Evolutionary conservation across 352 stramenopile species (phyloP).

Genomic region (Globisporangium orthogonon): DNA sequence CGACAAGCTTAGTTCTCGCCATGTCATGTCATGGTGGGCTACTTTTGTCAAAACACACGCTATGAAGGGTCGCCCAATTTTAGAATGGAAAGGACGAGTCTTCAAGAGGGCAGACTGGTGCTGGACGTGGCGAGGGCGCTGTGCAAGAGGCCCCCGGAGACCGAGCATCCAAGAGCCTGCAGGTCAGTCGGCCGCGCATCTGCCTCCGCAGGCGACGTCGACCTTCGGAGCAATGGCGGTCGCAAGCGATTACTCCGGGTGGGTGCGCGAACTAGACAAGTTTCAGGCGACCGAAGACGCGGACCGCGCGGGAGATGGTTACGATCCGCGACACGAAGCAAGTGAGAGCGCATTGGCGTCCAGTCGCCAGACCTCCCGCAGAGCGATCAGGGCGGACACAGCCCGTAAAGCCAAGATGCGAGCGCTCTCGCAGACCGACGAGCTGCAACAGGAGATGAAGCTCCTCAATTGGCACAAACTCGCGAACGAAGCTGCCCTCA

Average conservation of each 20-base stretch:
- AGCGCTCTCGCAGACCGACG: conserved; percentile 57
- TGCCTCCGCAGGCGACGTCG: not conserved
- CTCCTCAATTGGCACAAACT: conserved; percentile 94
- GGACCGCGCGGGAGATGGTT: not conserved
- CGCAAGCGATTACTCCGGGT: conserved; percentile 15
- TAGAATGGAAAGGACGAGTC: too few species aligned
- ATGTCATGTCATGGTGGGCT: too few species aligned
- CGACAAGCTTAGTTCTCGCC: too few species aligned
- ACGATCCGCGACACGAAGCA: conserved; percentile 11
- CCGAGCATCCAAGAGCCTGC: not conserved
- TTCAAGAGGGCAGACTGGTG: too few species aligned
- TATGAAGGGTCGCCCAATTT: too few species aligned
- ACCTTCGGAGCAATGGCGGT: conserved; percentile 8
- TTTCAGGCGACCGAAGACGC: conserved; percentile 7
- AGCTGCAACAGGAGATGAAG: conserved; percentile 90
- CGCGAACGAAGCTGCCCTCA: conserved; percentile 90
- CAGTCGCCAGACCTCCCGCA: conserved; percentile 7
- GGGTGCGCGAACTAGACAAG: conserved; percentile 16
- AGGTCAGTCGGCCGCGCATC: not conserved
- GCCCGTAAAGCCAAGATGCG: conserved; percentile 11
- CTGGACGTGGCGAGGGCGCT: too few species aligned
- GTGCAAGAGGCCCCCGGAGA: too few species aligned
- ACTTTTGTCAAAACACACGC: too few species aligned
- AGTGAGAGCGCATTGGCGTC: not conserved
- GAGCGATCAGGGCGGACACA: not conserved